Conservation (phyloP, 352 stramenopile species). For the Phytophthora litchii region DNA sequence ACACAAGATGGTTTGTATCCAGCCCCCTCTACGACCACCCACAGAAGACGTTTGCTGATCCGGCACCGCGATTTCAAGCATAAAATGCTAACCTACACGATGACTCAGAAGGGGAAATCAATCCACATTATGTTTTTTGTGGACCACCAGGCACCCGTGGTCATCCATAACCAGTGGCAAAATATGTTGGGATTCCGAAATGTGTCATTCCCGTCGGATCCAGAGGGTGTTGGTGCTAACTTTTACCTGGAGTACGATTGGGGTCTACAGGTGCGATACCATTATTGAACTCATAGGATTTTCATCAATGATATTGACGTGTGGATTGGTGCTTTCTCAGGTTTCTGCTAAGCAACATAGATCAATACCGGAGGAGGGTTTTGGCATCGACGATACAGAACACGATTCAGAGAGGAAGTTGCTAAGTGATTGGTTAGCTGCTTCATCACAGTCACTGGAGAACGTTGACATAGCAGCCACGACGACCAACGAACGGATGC, state of each 20-base stretch:
- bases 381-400: not conserved
- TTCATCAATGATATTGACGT: not conserved
- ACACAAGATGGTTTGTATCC: slow-evolving; percentile 43
- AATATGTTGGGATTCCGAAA: slow-evolving; percentile 55
- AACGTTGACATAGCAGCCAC: not conserved
- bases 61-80: slow-evolving; percentile 52
- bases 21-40: slow-evolving; percentile 46
- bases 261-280: slow-evolving; percentile 36
- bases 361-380: slow-evolving; percentile 7
- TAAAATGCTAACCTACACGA: slow-evolving; percentile 75
- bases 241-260: slow-evolving; percentile 85
- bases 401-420: slow-evolving; percentile 10
- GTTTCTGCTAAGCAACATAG: slow-evolving; percentile 17
- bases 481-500: slow-evolving; percentile 29
- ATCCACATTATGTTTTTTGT: slow-evolving; percentile 75
- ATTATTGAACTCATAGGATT: not conserved
- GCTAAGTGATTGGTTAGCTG: slow-evolving; percentile 46
- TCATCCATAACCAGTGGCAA: slow-evolving; percentile 73
- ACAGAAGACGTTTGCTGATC: slow-evolving; percentile 64
- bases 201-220: slow-evolving; percentile 47
- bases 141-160: slow-evolving; percentile 66
- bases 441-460: slow-evolving; percentile 22
- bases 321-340: slow-evolving; percentile 10
- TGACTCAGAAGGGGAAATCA: slow-evolving; percentile 48
- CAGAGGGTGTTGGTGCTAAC: slow-evolving; percentile 55